These are phyloP conservation scores for Nymphaea colorata DNA, from an alignment of 164 flowering plant species.

Conservation along the genomic window DNA sequence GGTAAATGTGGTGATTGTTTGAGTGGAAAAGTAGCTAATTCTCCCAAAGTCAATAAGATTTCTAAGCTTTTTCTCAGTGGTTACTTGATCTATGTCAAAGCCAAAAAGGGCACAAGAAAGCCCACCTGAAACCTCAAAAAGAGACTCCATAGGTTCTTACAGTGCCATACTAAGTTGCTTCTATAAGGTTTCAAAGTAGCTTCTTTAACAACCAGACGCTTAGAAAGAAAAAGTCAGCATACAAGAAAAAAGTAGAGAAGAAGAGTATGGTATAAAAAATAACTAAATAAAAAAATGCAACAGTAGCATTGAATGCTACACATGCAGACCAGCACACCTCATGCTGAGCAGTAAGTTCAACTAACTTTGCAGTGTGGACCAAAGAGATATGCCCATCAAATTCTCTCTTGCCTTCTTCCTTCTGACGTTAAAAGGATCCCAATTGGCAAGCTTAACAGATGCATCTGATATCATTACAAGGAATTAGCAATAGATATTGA, in stretches of 20 bases:
- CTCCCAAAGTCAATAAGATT: slow-evolving; percentile 53
- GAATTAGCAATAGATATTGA: not conserved
- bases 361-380: slow-evolving; percentile 62
- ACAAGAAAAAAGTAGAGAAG: not conserved
- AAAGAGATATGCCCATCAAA: slow-evolving; percentile 70
- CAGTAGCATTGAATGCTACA: no score
- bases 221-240: not conserved
- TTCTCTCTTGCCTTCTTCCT: slow-evolving; percentile 76
- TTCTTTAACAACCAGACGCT: not conserved
- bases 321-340: slow-evolving; percentile 38
- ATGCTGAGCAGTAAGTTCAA: slow-evolving; percentile 52
- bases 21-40: slow-evolving; percentile 7
- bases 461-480: slow-evolving; percentile 36
- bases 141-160: slow-evolving; percentile 81
- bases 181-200: slow-evolving; percentile 22
- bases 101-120: slow-evolving; percentile 65
- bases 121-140: slow-evolving; percentile 74
- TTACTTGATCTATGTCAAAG: slow-evolving; percentile 69
- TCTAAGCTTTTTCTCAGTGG: slow-evolving; percentile 44
- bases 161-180: slow-evolving; percentile 63
- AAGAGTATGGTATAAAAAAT: not conserved
- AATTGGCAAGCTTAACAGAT: slow-evolving; percentile 48
- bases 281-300: not conserved
- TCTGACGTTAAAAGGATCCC: slow-evolving; percentile 71
- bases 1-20: not conserved